Base-by-base conservation (phyloP, 345 rosid genomes). In the Pistacia atlantica region DNA sequence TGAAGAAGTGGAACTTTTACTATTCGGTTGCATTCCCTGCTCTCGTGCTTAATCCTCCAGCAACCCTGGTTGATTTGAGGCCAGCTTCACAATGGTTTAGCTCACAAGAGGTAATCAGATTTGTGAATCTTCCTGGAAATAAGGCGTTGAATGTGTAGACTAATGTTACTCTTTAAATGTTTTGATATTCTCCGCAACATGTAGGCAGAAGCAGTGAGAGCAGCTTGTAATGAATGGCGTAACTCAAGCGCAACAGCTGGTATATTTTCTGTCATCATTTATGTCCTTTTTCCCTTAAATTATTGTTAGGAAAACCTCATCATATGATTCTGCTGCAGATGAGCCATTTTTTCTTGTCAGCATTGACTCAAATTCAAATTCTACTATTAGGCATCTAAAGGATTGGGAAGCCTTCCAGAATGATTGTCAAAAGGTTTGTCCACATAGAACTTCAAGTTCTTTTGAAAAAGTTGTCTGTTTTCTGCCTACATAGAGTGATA, bases 11-110 rank as follows among this genome's bases (percentile, higher is more conserved):
- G 99, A 92, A 80, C 77, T 96, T 96, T 74, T 88, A 87, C 75
- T 96, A 92, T 78, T 88, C 97, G 93, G 84, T 96, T 88, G 97
- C 98, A 18, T 96, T 96, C 65, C 97, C 97, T 74, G 97, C 92
- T 46, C 84, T 96, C 73, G 90, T 83, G 67, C 93, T 93, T 77
- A 91, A 91, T 83, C 99, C 98, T 74, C 92, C 97, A 45, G 99
- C 86, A 60, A 89, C 80, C 1, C 68, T 96, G 83, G 75, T 88
- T 51, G 90, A 89, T 18, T 83, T 92, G 82, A 90, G 81, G 85
- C 88, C 93, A 60, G 99, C 98, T 73, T 86, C 92, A 0, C 86
- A 90, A 75, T 87, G 92, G 87, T 89, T 96, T 81, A 90, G 84
- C 73, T 65, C 71, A 13, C 86, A 90, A 84, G 97, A 93, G 89